These are phyloP conservation scores for Pyrenophora graminea DNA, from an alignment of 2,329 filamentous ascomycete genomes.

Conservation along the genomic window DNA sequence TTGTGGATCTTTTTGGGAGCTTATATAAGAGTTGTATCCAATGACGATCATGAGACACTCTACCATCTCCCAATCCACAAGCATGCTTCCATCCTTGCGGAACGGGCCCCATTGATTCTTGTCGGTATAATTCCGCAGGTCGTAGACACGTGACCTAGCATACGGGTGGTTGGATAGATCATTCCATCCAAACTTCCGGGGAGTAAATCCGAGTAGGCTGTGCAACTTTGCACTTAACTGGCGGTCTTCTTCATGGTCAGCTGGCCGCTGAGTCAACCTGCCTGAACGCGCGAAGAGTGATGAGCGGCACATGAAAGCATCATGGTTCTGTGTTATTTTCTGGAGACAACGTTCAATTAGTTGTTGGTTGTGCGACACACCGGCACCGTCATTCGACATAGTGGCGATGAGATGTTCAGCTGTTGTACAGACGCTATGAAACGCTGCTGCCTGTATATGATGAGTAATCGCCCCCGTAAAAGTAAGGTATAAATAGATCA, in stretches of 20 bases:
- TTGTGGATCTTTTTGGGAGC: constrained; percentile 29
- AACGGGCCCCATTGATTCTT: constrained; percentile 73
- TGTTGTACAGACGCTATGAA: constrained; percentile 44
- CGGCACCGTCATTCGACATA: constrained; percentile 46
- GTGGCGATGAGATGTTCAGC: constrained; percentile 46
- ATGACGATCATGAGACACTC: constrained; percentile 75
- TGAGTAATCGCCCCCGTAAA: not conserved
- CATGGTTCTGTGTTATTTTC: constrained; percentile 55
- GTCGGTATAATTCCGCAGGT: constrained; percentile 69
- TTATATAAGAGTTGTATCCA: constrained; percentile 58
- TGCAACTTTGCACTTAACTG: constrained; percentile 74
- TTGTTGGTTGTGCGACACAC: constrained; percentile 53
- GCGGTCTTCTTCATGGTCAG: constrained; percentile 51
- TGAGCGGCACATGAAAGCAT: constrained; percentile 67
- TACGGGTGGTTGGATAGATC: constrained; percentile 58
- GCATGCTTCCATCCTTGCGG: constrained; percentile 62
- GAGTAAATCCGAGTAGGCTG: constrained; percentile 67
- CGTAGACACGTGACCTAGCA: constrained; percentile 73
- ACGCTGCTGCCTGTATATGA: constrained; percentile 34
- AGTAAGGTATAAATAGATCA: constrained; percentile 4
- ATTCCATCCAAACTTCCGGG: constrained; percentile 44
- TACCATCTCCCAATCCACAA: constrained; percentile 79
- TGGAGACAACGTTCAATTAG: constrained; percentile 48
- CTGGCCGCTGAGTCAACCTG: constrained; percentile 46
- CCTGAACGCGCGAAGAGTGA: constrained; percentile 60